Conservation (phyloP, 2,329 filamentous ascomycete genomes). For the Aspergillus awamori region DNA sequence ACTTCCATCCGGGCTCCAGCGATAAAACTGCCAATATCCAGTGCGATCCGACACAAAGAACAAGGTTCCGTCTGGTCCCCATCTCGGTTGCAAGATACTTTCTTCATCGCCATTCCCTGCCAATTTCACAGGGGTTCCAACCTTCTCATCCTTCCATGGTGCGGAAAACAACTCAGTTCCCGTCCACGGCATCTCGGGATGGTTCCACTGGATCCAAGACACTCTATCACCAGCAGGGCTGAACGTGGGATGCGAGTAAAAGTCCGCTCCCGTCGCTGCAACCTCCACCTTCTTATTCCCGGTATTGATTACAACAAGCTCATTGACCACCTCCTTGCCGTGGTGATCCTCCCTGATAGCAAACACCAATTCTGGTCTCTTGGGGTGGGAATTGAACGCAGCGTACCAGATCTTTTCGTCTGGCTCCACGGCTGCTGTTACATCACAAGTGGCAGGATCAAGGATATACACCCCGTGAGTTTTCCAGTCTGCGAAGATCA, state of each 20-base stretch:
- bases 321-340: constrained; percentile 34
- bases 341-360: constrained; percentile 58
- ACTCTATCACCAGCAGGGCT: constrained; percentile 51
- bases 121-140: constrained; percentile 41
- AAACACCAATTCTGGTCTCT: constrained; percentile 47
- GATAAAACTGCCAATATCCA: constrained; percentile 54
- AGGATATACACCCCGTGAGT: constrained; percentile 51
- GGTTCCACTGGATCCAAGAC: constrained; percentile 59
- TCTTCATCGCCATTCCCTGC: constrained; percentile 47
- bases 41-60: constrained; percentile 53
- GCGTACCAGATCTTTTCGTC: constrained; percentile 39
- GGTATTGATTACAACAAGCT: constrained; percentile 34
- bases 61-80: constrained; percentile 53
- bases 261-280: constrained; percentile 53
- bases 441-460: constrained; percentile 40
- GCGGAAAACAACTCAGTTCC: constrained; percentile 51
- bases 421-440: constrained; percentile 35
- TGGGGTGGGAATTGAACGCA: constrained; percentile 50
- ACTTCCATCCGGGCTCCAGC: constrained; percentile 13
- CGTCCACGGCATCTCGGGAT: constrained; percentile 58
- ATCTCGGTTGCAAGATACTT: constrained; percentile 55
- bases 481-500: constrained; percentile 53
- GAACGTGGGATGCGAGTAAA: constrained; percentile 57
- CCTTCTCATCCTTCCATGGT: constrained; percentile 43
- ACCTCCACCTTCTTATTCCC: constrained; percentile 37